phyloP scores from a whole-genome alignment of 2,329 filamentous ascomycete species.

The Sarocladium oryzae region DNA sequence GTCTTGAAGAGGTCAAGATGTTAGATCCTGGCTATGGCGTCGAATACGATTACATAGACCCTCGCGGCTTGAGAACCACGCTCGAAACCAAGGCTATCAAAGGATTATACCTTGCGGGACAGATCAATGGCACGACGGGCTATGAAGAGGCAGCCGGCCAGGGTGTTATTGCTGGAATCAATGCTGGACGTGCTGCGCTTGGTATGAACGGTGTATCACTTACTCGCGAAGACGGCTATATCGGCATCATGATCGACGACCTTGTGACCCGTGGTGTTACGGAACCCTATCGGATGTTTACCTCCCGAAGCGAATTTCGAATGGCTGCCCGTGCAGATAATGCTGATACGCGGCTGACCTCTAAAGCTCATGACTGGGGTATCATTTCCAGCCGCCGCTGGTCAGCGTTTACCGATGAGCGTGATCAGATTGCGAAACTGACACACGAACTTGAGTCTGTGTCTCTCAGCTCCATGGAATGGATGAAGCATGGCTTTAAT shows the following conservation, averaged over 20 bases:
- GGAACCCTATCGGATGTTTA: constrained; percentile 98
- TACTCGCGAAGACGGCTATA: constrained; percentile 83
- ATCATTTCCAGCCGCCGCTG: constrained; percentile 76
- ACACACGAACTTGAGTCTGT: constrained; percentile 52
- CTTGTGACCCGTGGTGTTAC: constrained; percentile 94
- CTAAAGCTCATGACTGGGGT: constrained; percentile 68
- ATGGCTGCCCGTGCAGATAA: constrained; percentile 92
- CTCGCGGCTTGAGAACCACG: constrained; percentile 77
- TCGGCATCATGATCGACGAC: constrained; percentile 98
- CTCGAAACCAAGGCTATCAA: constrained; percentile 89
- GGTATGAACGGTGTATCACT: constrained; percentile 60
- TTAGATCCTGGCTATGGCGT: constrained; percentile 94
- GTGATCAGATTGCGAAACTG: constrained; percentile 61
- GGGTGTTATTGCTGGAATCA: constrained; percentile 86
- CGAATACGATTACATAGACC: constrained; percentile 98
- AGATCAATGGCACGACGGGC: constrained; percentile 97
- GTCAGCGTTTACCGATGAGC: constrained; percentile 59
- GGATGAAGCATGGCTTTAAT: constrained; percentile 64
- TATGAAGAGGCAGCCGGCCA: constrained; percentile 97
- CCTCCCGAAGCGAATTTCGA: constrained; percentile 88
- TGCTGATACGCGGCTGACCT: constrained; percentile 79
- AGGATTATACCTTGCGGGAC: constrained; percentile 86
- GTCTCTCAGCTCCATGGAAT: constrained; percentile 53
- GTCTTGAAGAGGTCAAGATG: constrained; percentile 85
- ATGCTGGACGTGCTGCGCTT: constrained; percentile 76